Percentiles rank a stretch among this genome's conserved stretches.
phyloP scores from a whole-genome alignment of 2,329 filamentous ascomycete genomes.

The Monosporascus sp. region DNA sequence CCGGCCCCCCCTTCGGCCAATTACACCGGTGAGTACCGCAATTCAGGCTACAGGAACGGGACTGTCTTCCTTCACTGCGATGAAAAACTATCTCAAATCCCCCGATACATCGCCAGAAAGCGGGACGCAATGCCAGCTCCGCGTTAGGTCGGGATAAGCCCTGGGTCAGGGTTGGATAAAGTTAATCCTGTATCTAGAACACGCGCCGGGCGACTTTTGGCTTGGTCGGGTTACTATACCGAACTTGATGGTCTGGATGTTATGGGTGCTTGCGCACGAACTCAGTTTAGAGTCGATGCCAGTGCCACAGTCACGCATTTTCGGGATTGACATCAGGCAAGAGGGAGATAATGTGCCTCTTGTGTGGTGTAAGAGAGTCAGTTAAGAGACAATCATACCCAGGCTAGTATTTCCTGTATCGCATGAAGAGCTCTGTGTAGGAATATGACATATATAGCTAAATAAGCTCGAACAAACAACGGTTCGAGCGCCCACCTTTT shows the following conservation, averaged over 20 bases:
- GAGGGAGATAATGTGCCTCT: constrained; percentile 5
- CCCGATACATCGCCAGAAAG: neutral
- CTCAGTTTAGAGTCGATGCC: constrained; percentile 6
- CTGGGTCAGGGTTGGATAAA: neutral
- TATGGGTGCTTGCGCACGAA: neutral
- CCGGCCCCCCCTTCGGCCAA: constrained; percentile 2
- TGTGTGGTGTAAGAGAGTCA: constrained; percentile 6
- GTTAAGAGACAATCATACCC: neutral
- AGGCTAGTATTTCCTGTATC: neutral
- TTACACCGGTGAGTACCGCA: constrained; percentile 6
- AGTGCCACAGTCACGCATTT: constrained; percentile 5
- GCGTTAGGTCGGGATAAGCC: neutral
- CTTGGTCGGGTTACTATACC: neutral
- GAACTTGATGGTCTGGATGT: neutral
- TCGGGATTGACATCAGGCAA: constrained; percentile 5
- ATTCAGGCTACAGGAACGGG: constrained; percentile 8
- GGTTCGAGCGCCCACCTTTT: too few relatives aligned
- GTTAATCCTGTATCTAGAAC: neutral
- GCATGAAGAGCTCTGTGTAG: too few relatives aligned
- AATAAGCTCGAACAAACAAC: too few relatives aligned
- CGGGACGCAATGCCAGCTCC: neutral
- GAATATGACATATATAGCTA: too few relatives aligned
- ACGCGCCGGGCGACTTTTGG: constrained; percentile 3
- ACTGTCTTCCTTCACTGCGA: constrained; percentile 3
- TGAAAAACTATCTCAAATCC: neutral